A percentile compares a stretch with the other conserved stretches of the same genome.
These are phyloP conservation scores for Parathielavia hyrcaniae DNA, from an alignment of 495 filamentous ascomycete species.

Conservation along the genomic window DNA sequence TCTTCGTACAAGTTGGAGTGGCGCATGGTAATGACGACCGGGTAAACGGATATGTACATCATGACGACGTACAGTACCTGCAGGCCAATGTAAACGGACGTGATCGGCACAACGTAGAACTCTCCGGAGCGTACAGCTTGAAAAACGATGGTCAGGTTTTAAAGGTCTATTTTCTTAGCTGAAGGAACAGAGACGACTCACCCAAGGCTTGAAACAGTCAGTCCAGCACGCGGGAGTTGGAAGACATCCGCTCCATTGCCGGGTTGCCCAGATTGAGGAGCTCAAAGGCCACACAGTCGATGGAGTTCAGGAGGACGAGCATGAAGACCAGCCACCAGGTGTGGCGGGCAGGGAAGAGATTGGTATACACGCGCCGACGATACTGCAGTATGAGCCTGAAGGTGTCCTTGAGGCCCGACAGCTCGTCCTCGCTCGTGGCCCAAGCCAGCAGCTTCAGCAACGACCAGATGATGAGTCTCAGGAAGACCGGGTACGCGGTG, in stretches of 20 bases:
- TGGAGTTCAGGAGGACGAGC: slow-evolving; percentile 66
- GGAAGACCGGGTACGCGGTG: slow-evolving; percentile 68
- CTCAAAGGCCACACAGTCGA: slow-evolving; percentile 79
- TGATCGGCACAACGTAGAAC: slow-evolving; percentile 75
- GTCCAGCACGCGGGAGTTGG: slow-evolving; percentile 58
- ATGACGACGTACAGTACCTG: slow-evolving; percentile 82
- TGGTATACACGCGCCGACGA: slow-evolving; percentile 73
- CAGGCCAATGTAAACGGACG: slow-evolving; percentile 63
- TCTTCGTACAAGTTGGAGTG: slow-evolving; percentile 63
- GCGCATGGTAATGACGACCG: slow-evolving; percentile 67
- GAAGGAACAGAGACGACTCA: slow-evolving; percentile 18
- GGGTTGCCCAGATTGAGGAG: slow-evolving; percentile 69
- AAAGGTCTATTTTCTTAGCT: neutral
- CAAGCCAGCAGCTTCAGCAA: slow-evolving; percentile 38
- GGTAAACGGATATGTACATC: slow-evolving; percentile 84
- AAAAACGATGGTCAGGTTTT: slow-evolving; percentile 5
- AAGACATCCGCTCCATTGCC: slow-evolving; percentile 51
- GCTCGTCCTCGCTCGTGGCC: slow-evolving; percentile 27
- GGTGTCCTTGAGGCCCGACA: slow-evolving; percentile 47
- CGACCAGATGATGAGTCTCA: slow-evolving; percentile 72
- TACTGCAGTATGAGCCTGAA: slow-evolving; percentile 73
- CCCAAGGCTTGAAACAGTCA: slow-evolving; percentile 75
- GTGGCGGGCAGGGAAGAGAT: slow-evolving; percentile 68
- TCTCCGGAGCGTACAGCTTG: slow-evolving; percentile 72
- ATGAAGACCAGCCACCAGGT: slow-evolving; percentile 76